Percentiles rank a stretch among this genome's conserved stretches.
Evolutionary conservation across 306 rosid genomes (phyloP).

Genomic region (Potentilla sterilis): DNA sequence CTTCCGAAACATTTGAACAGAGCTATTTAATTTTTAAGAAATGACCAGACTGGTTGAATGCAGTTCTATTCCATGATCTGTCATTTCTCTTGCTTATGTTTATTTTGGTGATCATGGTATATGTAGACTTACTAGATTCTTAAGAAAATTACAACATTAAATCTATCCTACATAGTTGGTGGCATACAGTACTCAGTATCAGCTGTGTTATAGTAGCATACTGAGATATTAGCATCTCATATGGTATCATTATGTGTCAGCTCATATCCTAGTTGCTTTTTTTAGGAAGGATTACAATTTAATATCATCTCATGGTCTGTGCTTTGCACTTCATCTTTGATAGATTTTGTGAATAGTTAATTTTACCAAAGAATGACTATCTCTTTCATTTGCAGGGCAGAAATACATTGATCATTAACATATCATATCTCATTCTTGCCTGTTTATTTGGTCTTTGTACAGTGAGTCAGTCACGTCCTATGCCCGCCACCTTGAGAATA

Average conservation of each 20-base stretch:
- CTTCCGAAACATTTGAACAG: not conserved
- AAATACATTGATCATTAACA: conserved; percentile 6
- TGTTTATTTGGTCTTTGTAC: conserved; percentile 30
- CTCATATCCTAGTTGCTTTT: not conserved
- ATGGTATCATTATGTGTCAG: not conserved
- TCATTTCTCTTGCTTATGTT: not conserved
- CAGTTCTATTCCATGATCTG: not conserved
- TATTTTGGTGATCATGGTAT: not conserved
- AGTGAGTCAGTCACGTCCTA: conserved; percentile 83
- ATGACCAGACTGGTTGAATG: not conserved
- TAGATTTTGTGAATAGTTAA: not conserved
- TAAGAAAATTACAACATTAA: not conserved
- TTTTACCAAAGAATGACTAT: not conserved
- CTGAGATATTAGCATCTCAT: not conserved
- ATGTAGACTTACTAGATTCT: not conserved
- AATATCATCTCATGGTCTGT: not conserved
- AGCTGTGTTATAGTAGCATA: not conserved
- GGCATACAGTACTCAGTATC: not conserved
- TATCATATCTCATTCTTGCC: conserved; percentile 13
- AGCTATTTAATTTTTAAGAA: not conserved
- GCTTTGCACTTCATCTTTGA: not conserved
- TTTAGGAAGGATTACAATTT: not conserved
- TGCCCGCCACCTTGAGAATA: conserved; percentile 82
- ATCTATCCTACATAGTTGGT: not conserved
- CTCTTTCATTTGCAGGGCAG: not conserved